These are phyloP conservation scores for Trichoderma gamsii DNA, from an alignment of 495 filamentous ascomycete species.

Conservation along the genomic window DNA sequence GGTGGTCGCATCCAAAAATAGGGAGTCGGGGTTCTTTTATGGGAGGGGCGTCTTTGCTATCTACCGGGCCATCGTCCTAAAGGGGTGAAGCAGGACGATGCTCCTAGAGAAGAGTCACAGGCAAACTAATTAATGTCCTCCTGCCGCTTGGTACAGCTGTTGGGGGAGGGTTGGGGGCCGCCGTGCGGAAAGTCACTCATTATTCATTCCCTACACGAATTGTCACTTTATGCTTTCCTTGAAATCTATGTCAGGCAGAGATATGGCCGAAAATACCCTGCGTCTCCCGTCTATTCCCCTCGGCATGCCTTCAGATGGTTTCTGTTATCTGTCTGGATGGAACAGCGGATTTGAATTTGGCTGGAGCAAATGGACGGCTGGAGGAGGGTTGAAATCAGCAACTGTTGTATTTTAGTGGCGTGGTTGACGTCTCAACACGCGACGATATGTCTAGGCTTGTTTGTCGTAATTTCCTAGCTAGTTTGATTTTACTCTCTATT, in stretches of 20 bases:
- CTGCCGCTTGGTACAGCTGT: slow-evolving; percentile 2
- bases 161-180: slow-evolving; percentile 12
- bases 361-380: slow-evolving; percentile 14
- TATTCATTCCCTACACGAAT: slow-evolving; percentile 14
- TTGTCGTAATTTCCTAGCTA: slow-evolving; percentile 17
- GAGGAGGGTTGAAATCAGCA: slow-evolving; percentile 12
- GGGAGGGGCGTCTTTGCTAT: not conserved
- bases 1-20: not conserved
- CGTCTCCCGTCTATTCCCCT: slow-evolving; percentile 9
- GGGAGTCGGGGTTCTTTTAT: not conserved
- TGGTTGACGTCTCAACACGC: slow-evolving; percentile 15
- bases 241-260: slow-evolving; percentile 13
- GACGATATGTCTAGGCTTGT: slow-evolving; percentile 16
- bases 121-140: not conserved
- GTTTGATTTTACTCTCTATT: slow-evolving; percentile 14
- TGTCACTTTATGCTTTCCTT: slow-evolving; percentile 11
- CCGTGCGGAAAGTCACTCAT: slow-evolving; percentile 13
- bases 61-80: not conserved
- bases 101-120: not conserved
- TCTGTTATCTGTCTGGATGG: slow-evolving; percentile 9
- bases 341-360: slow-evolving; percentile 12
- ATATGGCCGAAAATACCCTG: slow-evolving; percentile 14
- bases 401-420: slow-evolving; percentile 18
- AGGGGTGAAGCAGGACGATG: not conserved
- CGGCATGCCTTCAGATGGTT: slow-evolving; percentile 2